These are phyloP conservation scores for Eimeria maxima DNA, from an alignment of 169 alveolate genomes.

Conservation along the genomic window DNA sequence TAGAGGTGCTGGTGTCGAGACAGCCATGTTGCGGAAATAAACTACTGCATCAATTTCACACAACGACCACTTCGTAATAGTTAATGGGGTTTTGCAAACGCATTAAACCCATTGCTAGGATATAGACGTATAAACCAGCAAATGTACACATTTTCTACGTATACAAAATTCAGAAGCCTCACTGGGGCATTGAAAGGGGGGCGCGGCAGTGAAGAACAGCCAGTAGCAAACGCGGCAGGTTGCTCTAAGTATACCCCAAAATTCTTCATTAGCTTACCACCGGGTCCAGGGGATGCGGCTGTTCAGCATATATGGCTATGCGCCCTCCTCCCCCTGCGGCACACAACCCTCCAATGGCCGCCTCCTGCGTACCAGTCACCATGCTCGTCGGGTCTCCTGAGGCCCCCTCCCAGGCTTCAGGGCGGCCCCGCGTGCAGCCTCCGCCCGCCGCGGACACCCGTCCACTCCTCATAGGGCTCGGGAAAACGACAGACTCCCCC, in stretches of 20 bases:
- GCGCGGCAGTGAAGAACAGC: no score
- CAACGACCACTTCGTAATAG: no score
- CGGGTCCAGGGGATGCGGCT: conserved; percentile 76
- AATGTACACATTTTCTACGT: no score
- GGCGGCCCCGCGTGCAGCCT: conserved; percentile 49
- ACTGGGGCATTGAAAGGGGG: no score
- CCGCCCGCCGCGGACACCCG: conserved; percentile 71
- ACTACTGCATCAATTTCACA: no score
- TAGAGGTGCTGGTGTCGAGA: background rate
- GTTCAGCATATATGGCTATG: conserved; percentile 64
- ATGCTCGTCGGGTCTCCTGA: background rate
- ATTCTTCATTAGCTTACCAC: background rate
- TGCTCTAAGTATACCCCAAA: background rate
- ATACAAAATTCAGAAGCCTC: no score
- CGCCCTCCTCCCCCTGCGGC: conserved; percentile 83
- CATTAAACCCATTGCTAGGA: no score
- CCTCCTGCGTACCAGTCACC: background rate
- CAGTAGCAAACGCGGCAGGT: background rate
- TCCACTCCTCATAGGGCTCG: conserved; percentile 56
- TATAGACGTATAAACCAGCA: no score
- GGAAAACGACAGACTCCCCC: conserved; percentile 20
- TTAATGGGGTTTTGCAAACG: no score
- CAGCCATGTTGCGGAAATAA: no score
- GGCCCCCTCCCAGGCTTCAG: background rate
- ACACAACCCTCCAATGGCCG: conserved; percentile 21